phyloP scores from a whole-genome alignment of 805 yeast genomes.

The Cyberlindnera veronae region DNA sequence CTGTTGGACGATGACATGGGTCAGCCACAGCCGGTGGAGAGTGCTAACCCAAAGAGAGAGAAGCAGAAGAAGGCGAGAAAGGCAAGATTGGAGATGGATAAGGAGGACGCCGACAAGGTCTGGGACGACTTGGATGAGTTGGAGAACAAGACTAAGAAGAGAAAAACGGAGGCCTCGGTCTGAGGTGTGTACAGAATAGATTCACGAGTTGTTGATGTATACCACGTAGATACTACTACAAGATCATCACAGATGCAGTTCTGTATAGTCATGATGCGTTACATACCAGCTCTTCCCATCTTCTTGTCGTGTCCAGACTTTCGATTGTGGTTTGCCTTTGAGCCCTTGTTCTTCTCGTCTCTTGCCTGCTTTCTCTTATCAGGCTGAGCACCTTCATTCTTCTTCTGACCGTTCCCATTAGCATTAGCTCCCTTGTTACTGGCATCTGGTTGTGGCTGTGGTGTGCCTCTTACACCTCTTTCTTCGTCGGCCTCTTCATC shows the following conservation, averaged over 20 bases:
- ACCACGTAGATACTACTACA: too few species aligned
- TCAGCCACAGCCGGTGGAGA: slow-evolving; percentile 24
- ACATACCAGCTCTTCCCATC: too few species aligned
- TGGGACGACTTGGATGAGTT: slow-evolving; percentile 34
- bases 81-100: slow-evolving; percentile 31
- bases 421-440: neutral
- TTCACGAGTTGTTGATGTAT: too few species aligned
- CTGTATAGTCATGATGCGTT: too few species aligned
- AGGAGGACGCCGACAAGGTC: slow-evolving; percentile 34
- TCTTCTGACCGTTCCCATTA: slow-evolving; percentile 6
- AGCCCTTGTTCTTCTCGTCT: slow-evolving; percentile 54
- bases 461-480: slow-evolving; percentile 1
- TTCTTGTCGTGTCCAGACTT: slow-evolving; percentile 61
- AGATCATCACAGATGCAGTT: too few species aligned
- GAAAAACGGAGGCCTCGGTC: slow-evolving; percentile 8
- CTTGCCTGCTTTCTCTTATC: slow-evolving; percentile 33
- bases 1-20: slow-evolving; percentile 44
- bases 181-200: too few species aligned
- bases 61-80: slow-evolving; percentile 34
- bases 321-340: slow-evolving; percentile 61
- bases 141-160: slow-evolving; percentile 21
- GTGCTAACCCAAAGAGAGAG: slow-evolving; percentile 29
- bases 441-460: too few species aligned
- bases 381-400: slow-evolving; percentile 1
- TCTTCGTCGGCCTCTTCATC: slow-evolving; percentile 11